Conservation (phyloP, 495 filamentous ascomycete species). For the Bombardia bombarda region DNA sequence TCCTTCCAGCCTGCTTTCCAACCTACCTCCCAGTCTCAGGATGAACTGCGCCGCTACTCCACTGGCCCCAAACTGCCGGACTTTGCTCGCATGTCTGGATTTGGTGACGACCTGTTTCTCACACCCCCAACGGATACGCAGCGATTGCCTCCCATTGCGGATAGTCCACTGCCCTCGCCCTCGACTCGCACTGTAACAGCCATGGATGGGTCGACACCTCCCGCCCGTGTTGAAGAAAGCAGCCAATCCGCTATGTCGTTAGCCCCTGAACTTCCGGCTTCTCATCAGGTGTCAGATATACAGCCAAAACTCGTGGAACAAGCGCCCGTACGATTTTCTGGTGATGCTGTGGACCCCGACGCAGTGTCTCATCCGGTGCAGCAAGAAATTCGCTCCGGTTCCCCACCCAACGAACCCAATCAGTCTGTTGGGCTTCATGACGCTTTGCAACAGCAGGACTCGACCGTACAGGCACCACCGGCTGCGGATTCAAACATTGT, state of each 20-base stretch:
- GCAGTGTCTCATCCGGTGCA: slow-evolving; percentile 2
- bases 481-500: slow-evolving; percentile 14
- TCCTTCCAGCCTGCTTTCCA: slow-evolving; percentile 54
- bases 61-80: slow-evolving; percentile 54
- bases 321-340: no score
- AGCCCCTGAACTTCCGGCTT: not conserved
- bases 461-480: slow-evolving; percentile 7
- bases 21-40: no score
- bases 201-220: no score
- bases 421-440: slow-evolving; percentile 4
- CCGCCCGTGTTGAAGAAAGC: not conserved
- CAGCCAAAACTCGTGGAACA: no score
- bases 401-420: slow-evolving; percentile 6
- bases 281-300: not conserved
- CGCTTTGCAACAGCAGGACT: slow-evolving; percentile 7
- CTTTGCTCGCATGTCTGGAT: slow-evolving; percentile 55
- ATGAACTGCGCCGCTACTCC: slow-evolving; percentile 32
- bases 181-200: no score
- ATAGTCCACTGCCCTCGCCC: not conserved
- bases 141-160: slow-evolving; percentile 3
- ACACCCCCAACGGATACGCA: slow-evolving; percentile 5
- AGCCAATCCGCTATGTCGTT: not conserved
- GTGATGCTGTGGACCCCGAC: slow-evolving; percentile 3
- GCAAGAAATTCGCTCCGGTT: not conserved
- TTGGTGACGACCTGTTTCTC: slow-evolving; percentile 45